Base-by-base conservation (phyloP, 164 flowering plant species). In the Chloranthus sessilifolius region DNA sequence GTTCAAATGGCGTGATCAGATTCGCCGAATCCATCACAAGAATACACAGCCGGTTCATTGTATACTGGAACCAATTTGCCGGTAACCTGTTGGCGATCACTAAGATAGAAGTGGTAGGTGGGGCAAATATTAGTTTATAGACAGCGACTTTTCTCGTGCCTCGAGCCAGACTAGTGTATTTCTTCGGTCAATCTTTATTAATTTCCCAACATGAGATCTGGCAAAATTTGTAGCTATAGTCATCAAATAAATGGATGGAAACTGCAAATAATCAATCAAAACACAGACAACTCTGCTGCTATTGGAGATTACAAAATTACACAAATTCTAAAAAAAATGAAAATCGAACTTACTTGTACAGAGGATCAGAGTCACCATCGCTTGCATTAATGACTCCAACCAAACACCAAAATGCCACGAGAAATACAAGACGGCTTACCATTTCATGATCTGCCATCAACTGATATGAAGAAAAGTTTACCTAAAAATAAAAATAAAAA, bases 351-450 rank as follows among this genome's bases (percentile, higher is more conserved):
- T 53, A 53, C 58, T 34, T 55, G 43, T 55, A 55, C 12, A 15
- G 42, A 24, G 50, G 58, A 55, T 55, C 58, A 21, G 43, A 41
- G 8, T 55, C 58, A 16, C 58, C 58, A 22, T 27, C 58, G 33
- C 58, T 55, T 28, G 41, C 58, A 31, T 15, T 30, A 11, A 33
- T 20, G n/a, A 44, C 30, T 7, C 39, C 49, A 31, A 55, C 5
- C 12, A 55, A 20, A 28, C 50, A 43, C n/a, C 41, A 17, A 43
- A 24, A 29, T 16, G 40, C 30, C 28, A 7, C 50, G 17, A 55
- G 33, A 44, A 55, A 45, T 43, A 38, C 20, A n/a, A 36, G 43
- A 43, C 19, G 21, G 8, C 45, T 14, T 26, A 20, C 45, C 45
- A 42, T 20, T 19, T 22, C 22, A 5, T 7, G 45, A 42, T 19